Percentiles rank a stretch among this genome's conserved stretches.
Evolutionary conservation across 2,329 filamentous ascomycete species (phyloP).

Genomic region (Stachybotrys chlorohalonatus): DNA sequence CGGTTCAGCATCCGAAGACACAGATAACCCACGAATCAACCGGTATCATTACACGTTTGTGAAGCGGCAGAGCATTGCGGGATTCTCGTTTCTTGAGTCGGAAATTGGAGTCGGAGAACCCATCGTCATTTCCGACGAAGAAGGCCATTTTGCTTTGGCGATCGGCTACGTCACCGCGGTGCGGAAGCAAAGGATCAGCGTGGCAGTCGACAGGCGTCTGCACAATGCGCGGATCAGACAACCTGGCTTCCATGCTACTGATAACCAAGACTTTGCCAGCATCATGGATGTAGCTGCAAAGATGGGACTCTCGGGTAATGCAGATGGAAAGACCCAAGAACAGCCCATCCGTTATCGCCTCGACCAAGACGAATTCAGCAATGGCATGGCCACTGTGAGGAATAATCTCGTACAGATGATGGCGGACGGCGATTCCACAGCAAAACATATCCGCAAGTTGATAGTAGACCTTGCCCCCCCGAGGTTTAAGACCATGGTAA

Average conservation of each 20-base stretch:
- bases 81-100: conserved; percentile 84
- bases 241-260: conserved; percentile 62
- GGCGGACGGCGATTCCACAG: conserved; percentile 65
- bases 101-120: conserved; percentile 83
- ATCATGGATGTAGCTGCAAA: conserved; percentile 74
- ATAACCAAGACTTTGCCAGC: conserved; percentile 80
- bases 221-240: conserved; percentile 76
- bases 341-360: conserved; percentile 66
- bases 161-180: conserved; percentile 83
- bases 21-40: conserved; percentile 73
- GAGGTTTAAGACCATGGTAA: conserved; percentile 58
- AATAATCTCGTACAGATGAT: conserved; percentile 93
- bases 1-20: conserved; percentile 62
- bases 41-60: conserved; percentile 79
- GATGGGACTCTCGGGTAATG: conserved; percentile 40
- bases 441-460: conserved; percentile 63
- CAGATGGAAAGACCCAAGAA: conserved; percentile 41
- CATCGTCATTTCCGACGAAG: conserved; percentile 91
- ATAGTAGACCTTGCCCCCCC: conserved; percentile 72
- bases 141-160: conserved; percentile 88
- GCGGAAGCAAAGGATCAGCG: conserved; percentile 65
- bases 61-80: conserved; percentile 52
- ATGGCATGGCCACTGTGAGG: conserved; percentile 88
- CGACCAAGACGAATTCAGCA: conserved; percentile 97
- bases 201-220: conserved; percentile 82